Conservation (phyloP, 83 land plant genomes). For the Thuja plicata region DNA sequence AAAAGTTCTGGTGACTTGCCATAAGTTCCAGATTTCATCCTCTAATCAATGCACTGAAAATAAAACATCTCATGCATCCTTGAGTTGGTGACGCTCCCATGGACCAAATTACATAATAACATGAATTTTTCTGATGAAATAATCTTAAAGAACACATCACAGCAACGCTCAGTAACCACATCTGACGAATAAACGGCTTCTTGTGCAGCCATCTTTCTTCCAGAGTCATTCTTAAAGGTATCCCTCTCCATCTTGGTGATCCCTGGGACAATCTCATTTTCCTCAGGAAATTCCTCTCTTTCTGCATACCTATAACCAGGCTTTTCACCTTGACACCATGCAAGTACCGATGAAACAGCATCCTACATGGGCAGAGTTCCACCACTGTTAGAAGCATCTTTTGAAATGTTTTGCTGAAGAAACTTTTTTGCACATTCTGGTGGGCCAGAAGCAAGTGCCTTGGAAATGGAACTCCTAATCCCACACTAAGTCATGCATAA, state of each 20-base stretch:
- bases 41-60: conserved; percentile 29
- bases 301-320: not conserved
- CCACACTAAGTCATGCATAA: not conserved
- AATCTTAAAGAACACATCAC: conserved; percentile 24
- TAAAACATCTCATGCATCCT: conserved; percentile 26
- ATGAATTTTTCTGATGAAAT: conserved; percentile 39
- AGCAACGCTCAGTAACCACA: conserved; percentile 28
- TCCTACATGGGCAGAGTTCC: conserved; percentile 6
- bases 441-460: conserved; percentile 6
- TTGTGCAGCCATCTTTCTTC: not conserved
- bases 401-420: conserved; percentile 11
- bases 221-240: not conserved
- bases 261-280: not conserved
- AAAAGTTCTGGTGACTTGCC: conserved; percentile 37
- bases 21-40: conserved; percentile 42
- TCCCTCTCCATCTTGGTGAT: conserved; percentile 1
- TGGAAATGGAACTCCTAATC: conserved; percentile 1
- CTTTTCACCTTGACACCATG: not conserved
- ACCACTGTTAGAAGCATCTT: not conserved
- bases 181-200: not conserved
- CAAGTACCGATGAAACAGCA: conserved; percentile 9
- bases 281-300: not conserved
- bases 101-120: conserved; percentile 36
- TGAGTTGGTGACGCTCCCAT: conserved; percentile 33
- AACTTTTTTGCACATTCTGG: not conserved